These are phyloP conservation scores for Podaxis sp. DNA, from an alignment of 768 basidiomycete species.

Conservation along the genomic window DNA sequence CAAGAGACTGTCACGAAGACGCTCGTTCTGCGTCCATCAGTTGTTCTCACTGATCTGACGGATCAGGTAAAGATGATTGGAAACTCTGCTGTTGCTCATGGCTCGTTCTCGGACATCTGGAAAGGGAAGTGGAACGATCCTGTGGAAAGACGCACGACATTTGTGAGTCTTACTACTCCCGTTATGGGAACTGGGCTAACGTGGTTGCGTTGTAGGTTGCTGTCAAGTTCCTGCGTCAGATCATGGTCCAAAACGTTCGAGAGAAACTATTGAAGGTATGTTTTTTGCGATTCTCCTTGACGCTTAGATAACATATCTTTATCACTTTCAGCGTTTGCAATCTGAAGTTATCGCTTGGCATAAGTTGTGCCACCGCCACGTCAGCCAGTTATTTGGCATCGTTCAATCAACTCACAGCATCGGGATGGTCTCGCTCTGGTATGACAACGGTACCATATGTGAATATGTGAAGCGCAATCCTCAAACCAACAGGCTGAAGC, in stretches of 20 bases:
- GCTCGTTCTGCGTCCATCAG: slow-evolving; percentile 42
- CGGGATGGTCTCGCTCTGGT: slow-evolving; percentile 66
- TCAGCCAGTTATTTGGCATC: slow-evolving; percentile 52
- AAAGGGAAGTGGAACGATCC: slow-evolving; percentile 51
- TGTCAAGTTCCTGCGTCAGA: slow-evolving; percentile 50
- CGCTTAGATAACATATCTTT: not conserved
- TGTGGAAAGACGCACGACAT: slow-evolving; percentile 31
- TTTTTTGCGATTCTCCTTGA: not conserved
- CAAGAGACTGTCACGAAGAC: slow-evolving; percentile 54
- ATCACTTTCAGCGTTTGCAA: slow-evolving; percentile 42
- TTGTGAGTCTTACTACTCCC: slow-evolving; percentile 20
- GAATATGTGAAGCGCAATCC: slow-evolving; percentile 43
- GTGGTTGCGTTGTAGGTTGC: slow-evolving; percentile 37
- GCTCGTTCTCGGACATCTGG: slow-evolving; percentile 61
- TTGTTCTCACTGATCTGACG: slow-evolving; percentile 49
- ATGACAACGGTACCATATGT: slow-evolving; percentile 51
- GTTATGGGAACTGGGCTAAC: slow-evolving; percentile 1
- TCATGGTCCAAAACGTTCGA: slow-evolving; percentile 45
- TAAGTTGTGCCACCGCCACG: slow-evolving; percentile 48
- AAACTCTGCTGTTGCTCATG: slow-evolving; percentile 43
- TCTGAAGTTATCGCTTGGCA: slow-evolving; percentile 57
- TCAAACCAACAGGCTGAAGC: slow-evolving; percentile 35
- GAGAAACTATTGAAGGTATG: slow-evolving; percentile 49
- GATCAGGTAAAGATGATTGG: slow-evolving; percentile 48
- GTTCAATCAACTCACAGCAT: slow-evolving; percentile 45